Evolutionary conservation across 1,284 basidiomycete genomes (phyloP), one percentile per base, ranked within the genome.

Genomic region (Malassezia equina): DNA sequence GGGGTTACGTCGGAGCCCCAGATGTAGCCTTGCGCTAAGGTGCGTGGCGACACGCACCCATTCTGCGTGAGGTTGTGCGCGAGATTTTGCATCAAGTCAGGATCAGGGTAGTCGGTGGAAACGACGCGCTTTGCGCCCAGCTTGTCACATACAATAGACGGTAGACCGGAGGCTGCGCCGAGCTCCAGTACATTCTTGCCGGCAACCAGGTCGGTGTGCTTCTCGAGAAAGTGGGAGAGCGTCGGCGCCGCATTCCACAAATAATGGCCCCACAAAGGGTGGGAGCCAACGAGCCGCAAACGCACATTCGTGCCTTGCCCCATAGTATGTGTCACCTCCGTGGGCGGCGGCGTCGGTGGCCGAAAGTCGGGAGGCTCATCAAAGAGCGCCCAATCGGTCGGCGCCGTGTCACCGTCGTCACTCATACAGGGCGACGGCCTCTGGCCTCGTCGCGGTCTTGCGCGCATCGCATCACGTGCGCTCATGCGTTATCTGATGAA

Each of bases 61-160:
- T 91, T 91, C 25, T 73, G 63, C 3, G 77, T 68, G 0, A 88
- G 80, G 69, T 96, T 96, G 55, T 80, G 75, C 12, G 76, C 66
- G 40, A 96, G 79, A 69, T 94, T 95, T 2, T 86, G 79, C 42
- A 95, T 75, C n/a, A 96, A 79, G 3, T 79, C 73, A 2, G 78
- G 69, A 65, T 96, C 93, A 0, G 91, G 90, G 75, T 95, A 96
- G 75, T 98, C 93, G 0, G 93, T 94, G 24, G 90, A 77, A 1
- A 93, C 81, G 3, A 85, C 84, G 83, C 86, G 58, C 25, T 47
- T 51, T 0, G 71, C 69, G 4, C 63, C 63, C 2, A 55, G 55
- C 54, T 62, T 60, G 42, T 58, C 63, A 53, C 59, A 60, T 1
- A 62, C 65, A 31, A 69, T 69, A 29, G 60, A 83, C 0, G 93